Evolutionary conservation across 768 basidiomycete species (phyloP).

Genomic region (Tylopilus balloui): DNA sequence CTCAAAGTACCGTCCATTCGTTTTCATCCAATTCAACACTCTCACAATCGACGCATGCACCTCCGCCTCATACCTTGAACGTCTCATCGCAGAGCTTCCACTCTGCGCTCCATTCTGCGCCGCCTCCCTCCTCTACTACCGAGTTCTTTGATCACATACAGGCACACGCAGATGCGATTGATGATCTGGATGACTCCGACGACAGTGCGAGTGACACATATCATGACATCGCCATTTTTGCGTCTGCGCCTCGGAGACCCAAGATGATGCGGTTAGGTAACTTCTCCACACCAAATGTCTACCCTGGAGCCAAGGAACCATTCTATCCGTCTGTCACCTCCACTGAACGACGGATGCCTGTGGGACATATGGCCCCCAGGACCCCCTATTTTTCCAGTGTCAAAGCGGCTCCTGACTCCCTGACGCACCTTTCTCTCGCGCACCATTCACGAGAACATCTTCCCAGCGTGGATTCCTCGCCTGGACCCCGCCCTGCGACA

Average conservation of each 20-base stretch:
- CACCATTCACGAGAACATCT: slow-evolving; percentile 44
- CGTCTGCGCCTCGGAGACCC: slow-evolving; percentile 29
- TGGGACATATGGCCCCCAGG: slow-evolving; percentile 46
- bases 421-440: slow-evolving; percentile 30
- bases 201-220: slow-evolving; percentile 40
- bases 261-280: slow-evolving; percentile 63
- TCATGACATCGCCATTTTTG: slow-evolving; percentile 32
- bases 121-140: slow-evolving; percentile 59
- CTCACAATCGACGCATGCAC: slow-evolving; percentile 17
- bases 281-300: slow-evolving; percentile 63
- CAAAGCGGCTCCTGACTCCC: slow-evolving; percentile 32
- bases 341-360: slow-evolving; percentile 43
- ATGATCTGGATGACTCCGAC: slow-evolving; percentile 62
- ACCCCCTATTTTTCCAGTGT: slow-evolving; percentile 46
- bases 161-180: slow-evolving; percentile 65
- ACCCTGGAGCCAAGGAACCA: slow-evolving; percentile 37
- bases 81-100: slow-evolving; percentile 43
- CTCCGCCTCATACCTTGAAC: slow-evolving; percentile 36
- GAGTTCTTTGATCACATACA: slow-evolving; percentile 77
- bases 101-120: slow-evolving; percentile 53
- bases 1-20: slow-evolving; percentile 30
- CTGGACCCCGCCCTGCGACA: slow-evolving; percentile 14
- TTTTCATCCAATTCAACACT: slow-evolving; percentile 28
- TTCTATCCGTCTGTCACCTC: slow-evolving; percentile 32
- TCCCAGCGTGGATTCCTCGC: slow-evolving; percentile 11